Base-by-base conservation (phyloP, 805 yeast species). In the Ogataea trehaloabstinens region DNA sequence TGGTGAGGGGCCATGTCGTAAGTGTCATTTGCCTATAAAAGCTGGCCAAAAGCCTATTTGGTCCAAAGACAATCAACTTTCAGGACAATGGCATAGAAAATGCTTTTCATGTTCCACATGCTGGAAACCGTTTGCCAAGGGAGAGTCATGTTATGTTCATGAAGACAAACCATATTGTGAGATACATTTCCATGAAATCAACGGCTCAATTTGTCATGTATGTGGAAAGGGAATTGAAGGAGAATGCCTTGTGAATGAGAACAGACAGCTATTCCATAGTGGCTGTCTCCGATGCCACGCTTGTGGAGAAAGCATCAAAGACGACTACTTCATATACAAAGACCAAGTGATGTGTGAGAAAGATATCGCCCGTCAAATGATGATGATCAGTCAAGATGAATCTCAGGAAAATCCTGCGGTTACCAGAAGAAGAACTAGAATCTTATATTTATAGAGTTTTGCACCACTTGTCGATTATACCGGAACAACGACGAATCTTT, bases 1-100 rank as follows among this genome's bases (percentile, higher is more conserved):
- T 0, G 93, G 91, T 0, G 65, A 75, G 44, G 93, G 93, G 0
- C 89, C 89, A 12, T 91, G 98, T 59, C 78, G 97, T 41, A 70
- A 74, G 24, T 91, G 98, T 65, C 60, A 63, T 4, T 44, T 60
- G 31, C 67, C 62, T n/a, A 80, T 90, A 21, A 46, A 48, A 1
- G 70, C 78, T 1, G 43, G 47, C 7, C 61, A 59, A 36, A 86
- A 82, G 54, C 71, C 93, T 0, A 84, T 91, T 15, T 84, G 80
- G 63, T 86, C 96, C n/a, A 84, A 81, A 50, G 85, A 85, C 39
- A 85, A 82, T n/a, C 89, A 82, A 53, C 65, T 85, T 32, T 75
- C 87, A 1, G 98, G 97, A 0, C 91, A 89, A 58, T 93, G 98
- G 98, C 99, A 93, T 58, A 72, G 95, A 28, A 63, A 70, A 12